Evolutionary conservation across 805 yeast species (phyloP).

Genomic region (Starmera caribaea): DNA sequence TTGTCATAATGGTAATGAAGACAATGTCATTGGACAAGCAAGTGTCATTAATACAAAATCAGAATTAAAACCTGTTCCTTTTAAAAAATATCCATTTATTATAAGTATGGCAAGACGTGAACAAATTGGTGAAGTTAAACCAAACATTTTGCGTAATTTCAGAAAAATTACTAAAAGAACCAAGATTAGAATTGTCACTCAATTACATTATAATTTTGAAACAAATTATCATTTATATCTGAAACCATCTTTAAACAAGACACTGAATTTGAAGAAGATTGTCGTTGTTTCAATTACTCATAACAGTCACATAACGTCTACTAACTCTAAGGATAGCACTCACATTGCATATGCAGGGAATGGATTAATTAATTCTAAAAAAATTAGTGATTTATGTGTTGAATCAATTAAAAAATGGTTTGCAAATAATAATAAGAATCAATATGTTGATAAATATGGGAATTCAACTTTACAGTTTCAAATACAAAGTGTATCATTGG

Average conservation of each 20-base stretch:
- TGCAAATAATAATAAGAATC: background rate
- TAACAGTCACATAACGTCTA: too few relatives aligned
- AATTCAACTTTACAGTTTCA: conserved; percentile 9
- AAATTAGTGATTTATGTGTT: conserved; percentile 18
- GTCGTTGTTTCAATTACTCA: conserved; percentile 19
- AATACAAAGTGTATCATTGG: conserved; percentile 22
- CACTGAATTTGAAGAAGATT: conserved; percentile 14
- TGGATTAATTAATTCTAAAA: conserved; percentile 6
- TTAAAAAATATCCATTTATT: conserved; percentile 10
- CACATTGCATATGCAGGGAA: conserved; percentile 22
- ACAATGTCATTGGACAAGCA: conserved; percentile 9
- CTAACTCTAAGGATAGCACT: too few relatives aligned
- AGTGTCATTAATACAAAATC: conserved; percentile 14
- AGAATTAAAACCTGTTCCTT: conserved; percentile 12
- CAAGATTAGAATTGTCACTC: conserved; percentile 23
- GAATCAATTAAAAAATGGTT: conserved; percentile 20
- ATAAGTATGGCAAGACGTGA: background rate
- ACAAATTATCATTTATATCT: conserved; percentile 27
- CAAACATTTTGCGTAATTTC: conserved; percentile 13
- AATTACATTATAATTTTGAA: conserved; percentile 27
- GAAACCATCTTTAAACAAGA: conserved; percentile 13
- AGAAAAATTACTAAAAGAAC: conserved; percentile 25
- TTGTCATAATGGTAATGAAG: background rate
- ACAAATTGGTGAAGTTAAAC: conserved; percentile 8
- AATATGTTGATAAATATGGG: background rate